These are phyloP conservation scores for Talaromyces liani DNA, from an alignment of 495 filamentous ascomycete genomes.

Conservation along the genomic window DNA sequence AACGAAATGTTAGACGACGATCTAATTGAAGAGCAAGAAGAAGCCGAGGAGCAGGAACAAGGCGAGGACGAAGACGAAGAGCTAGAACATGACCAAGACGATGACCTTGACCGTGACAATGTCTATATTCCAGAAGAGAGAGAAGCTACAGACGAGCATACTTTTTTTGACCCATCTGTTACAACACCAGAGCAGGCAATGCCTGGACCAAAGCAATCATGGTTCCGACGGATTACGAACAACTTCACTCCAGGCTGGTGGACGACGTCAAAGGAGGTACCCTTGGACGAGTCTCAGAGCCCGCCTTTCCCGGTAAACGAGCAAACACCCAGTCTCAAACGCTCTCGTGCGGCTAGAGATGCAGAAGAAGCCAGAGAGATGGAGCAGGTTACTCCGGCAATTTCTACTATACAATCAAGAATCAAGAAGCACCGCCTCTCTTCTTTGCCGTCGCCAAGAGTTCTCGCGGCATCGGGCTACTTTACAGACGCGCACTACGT, in stretches of 20 bases:
- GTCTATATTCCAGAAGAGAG: not conserved
- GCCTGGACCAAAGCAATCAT: constrained; percentile 1
- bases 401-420: not conserved
- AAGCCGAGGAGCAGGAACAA: constrained; percentile 6
- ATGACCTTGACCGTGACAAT: constrained; percentile 8
- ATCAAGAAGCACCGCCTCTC: not conserved
- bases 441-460: not conserved
- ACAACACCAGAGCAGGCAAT: not conserved
- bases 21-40: not conserved
- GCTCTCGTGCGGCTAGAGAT: constrained; percentile 3
- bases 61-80: constrained; percentile 11
- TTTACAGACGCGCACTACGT: constrained; percentile 40
- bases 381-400: not conserved
- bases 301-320: constrained; percentile 2
- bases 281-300: constrained; percentile 6
- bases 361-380: not conserved
- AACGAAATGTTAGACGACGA: constrained; percentile 1
- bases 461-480: constrained; percentile 29
- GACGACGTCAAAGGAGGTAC: not conserved
- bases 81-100: constrained; percentile 11
- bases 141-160: not conserved
- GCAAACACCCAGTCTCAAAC: constrained; percentile 5
- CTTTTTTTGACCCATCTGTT: not conserved
- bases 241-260: constrained; percentile 8
- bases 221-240: constrained; percentile 9